Evolutionary conservation across 495 filamentous ascomycete genomes (phyloP).

Genomic region (Acidiella bohemica): DNA sequence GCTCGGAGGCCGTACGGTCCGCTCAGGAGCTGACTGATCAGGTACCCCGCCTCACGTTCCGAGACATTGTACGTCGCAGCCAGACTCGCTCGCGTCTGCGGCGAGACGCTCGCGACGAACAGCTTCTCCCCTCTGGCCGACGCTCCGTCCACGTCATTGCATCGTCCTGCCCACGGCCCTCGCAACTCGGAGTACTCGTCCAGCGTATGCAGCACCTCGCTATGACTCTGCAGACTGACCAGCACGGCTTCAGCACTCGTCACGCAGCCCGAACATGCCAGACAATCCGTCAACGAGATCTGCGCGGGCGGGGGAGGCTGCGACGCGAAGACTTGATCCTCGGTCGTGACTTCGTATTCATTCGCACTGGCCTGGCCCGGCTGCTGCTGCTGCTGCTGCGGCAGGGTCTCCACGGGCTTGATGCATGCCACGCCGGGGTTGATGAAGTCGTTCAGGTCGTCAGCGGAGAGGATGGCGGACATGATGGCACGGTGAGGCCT

Average conservation of each 20-base stretch:
- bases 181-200: conserved; percentile 47
- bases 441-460: conserved; percentile 98
- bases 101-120: conserved; percentile 83
- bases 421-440: conserved; percentile 94
- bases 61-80: conserved; percentile 67
- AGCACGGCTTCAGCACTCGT: conserved; percentile 93
- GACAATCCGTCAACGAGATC: conserved; percentile 92
- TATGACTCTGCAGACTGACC: conserved; percentile 81
- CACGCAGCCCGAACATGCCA: conserved; percentile 94
- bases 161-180: conserved; percentile 16
- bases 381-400: conserved; percentile 32
- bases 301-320: conserved; percentile 49
- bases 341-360: conserved; percentile 76
- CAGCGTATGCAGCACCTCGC: conserved; percentile 72
- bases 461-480: conserved; percentile 91
- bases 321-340: conserved; percentile 56
- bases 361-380: too few relatives aligned
- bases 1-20: conserved; percentile 52
- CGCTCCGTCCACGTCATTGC: conserved; percentile 2
- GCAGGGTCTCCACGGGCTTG: conserved; percentile 88
- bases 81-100: conserved; percentile 74
- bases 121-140: conserved; percentile 33
- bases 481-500: conserved; percentile 34
- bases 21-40: conserved; percentile 70
- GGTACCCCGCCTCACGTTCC: conserved; percentile 56